Evolutionary conservation across 169 alveolate genomes (phyloP).

Genomic region (Babesia bovis): DNA sequence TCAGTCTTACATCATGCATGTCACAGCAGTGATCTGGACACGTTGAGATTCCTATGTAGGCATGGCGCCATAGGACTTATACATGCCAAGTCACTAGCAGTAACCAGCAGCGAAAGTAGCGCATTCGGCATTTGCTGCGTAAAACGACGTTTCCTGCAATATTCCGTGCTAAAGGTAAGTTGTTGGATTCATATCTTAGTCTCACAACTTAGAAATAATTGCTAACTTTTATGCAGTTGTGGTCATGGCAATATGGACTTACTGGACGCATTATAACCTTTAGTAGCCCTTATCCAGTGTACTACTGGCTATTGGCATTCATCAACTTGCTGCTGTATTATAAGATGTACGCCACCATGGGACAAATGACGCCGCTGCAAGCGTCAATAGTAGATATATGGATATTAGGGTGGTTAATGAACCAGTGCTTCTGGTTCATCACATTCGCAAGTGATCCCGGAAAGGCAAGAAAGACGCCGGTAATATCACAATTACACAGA

Average conservation of each 20-base stretch:
- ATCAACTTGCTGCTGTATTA: constrained; percentile 32
- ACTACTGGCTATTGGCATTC: constrained; percentile 50
- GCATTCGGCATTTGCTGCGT: constrained; percentile 57
- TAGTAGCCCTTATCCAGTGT: constrained; percentile 51
- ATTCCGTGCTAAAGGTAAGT: constrained; percentile 40
- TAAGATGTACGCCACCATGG: constrained; percentile 4
- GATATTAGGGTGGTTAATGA: constrained; percentile 32
- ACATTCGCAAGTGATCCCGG: constrained; percentile 69
- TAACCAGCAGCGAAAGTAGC: constrained; percentile 41
- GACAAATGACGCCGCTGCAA: neutral
- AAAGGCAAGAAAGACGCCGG: constrained; percentile 30
- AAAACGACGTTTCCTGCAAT: constrained; percentile 46
- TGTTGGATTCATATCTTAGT: neutral
- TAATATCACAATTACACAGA: constrained; percentile 26
- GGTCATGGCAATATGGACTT: constrained; percentile 48
- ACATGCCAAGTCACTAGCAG: constrained; percentile 35
- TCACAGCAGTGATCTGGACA: constrained; percentile 64
- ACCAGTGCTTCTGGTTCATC: constrained; percentile 56
- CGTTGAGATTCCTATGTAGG: constrained; percentile 53
- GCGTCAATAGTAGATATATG: constrained; percentile 26
- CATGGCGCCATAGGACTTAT: constrained; percentile 61
- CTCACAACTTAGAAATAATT: neutral
- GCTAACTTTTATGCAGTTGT: constrained; percentile 28
- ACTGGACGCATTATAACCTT: constrained; percentile 39
- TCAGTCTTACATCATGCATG: constrained; percentile 76